Conservation (phyloP, 2,329 filamentous ascomycete species). For the Scolecobasidium constrictum region DNA sequence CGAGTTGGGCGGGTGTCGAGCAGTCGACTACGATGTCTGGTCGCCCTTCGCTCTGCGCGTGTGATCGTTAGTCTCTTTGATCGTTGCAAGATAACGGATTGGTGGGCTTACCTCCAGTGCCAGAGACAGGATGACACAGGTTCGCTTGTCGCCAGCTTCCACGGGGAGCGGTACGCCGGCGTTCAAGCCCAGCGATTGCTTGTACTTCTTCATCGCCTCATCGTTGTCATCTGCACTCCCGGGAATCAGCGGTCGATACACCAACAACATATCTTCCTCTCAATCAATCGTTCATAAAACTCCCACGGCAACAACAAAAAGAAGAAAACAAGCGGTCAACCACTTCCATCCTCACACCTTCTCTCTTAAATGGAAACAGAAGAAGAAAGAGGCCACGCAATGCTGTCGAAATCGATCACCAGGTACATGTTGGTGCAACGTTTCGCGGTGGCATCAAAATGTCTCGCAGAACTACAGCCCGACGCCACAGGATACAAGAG, state of each 20-base stretch:
- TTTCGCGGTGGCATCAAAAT: too few relatives aligned
- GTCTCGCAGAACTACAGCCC: too few relatives aligned
- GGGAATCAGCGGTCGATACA: too few relatives aligned
- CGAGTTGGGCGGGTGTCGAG: constrained; percentile 59
- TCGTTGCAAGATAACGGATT: not conserved
- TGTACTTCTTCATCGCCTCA: constrained; percentile 94
- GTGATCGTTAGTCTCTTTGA: not conserved
- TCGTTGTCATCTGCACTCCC: constrained; percentile 61
- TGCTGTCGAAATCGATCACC: not conserved
- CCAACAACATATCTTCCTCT: too few relatives aligned
- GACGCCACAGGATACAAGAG: too few relatives aligned
- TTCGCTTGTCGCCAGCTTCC: constrained; percentile 63
- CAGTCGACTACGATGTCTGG: constrained; percentile 83
- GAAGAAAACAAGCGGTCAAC: not conserved
- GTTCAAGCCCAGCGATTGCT: constrained; percentile 77
- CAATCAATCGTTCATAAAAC: not conserved
- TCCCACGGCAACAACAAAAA: not conserved
- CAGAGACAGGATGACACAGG: constrained; percentile 87
- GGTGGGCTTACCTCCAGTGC: constrained; percentile 52
- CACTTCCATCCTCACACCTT: too few relatives aligned
- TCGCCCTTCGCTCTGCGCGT: constrained; percentile 55
- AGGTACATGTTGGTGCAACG: too few relatives aligned
- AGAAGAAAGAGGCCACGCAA: not conserved
- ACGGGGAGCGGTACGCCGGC: constrained; percentile 45
- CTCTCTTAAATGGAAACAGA: not conserved